These are phyloP conservation scores for Luffa acutangula DNA, from an alignment of 306 rosid genomes.

Conservation along the genomic window DNA sequence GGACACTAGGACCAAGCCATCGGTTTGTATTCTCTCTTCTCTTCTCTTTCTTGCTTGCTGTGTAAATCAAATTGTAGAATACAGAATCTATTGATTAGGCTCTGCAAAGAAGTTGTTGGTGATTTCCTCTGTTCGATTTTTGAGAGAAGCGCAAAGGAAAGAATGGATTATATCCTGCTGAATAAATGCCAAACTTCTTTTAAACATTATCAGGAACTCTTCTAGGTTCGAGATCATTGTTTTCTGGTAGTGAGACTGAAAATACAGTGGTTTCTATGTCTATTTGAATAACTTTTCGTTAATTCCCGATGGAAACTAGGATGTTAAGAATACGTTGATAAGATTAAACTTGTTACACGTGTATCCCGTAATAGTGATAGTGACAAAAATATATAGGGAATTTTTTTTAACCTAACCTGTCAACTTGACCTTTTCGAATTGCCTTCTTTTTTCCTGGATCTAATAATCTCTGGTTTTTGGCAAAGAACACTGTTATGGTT, in stretches of 20 bases:
- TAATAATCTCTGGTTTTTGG: neutral
- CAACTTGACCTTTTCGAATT: neutral
- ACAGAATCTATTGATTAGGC: neutral
- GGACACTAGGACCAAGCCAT: conserved; percentile 25
- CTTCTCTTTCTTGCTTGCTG: neutral
- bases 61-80: neutral
- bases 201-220: neutral
- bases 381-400: too few species aligned
- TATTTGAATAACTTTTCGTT: neutral
- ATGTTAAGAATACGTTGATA: neutral
- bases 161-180: too few species aligned
- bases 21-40: conserved; percentile 1
- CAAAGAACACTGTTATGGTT: conserved; percentile 30
- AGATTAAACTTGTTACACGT: neutral
- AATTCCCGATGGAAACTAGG: neutral
- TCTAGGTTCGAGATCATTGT: neutral
- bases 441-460: neutral
- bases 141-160: neutral
- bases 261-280: neutral
- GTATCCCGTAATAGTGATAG: too few species aligned
- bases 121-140: neutral
- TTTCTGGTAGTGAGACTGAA: neutral
- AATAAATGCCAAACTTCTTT: neutral
- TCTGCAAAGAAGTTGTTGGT: neutral
- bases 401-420: neutral